A percentile compares a stretch with the other conserved stretches of the same genome.
These are phyloP conservation scores for Mortierella sp. DNA, from an alignment of 371 early-diverging fungal genomes.

Conservation along the genomic window DNA sequence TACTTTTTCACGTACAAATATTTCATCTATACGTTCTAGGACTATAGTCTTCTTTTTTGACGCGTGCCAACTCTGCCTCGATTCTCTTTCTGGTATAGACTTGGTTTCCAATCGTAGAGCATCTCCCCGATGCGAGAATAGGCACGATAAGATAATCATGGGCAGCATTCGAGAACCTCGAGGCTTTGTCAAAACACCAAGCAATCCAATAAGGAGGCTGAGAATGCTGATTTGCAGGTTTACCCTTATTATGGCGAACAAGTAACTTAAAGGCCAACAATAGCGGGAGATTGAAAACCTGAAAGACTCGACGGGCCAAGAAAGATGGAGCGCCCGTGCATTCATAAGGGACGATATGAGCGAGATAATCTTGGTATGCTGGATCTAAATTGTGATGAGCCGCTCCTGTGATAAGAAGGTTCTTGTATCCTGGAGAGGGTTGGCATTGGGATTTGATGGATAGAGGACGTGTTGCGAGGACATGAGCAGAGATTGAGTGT, in stretches of 20 bases:
- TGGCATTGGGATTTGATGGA: conserved; percentile 30
- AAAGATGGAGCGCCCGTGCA: conserved; percentile 18
- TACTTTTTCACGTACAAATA: no score
- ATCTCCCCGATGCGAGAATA: conserved; percentile 44
- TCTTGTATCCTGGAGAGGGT: conserved; percentile 43
- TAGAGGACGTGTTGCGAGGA: conserved; percentile 30
- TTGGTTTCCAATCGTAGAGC: conserved; percentile 4
- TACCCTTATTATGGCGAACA: conserved; percentile 15
- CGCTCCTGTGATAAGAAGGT: conserved; percentile 42
- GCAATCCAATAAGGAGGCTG: conserved; percentile 27
- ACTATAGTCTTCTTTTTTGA: no score
- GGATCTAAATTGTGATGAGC: conserved; percentile 36
- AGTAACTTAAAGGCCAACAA: neutral
- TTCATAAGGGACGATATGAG: conserved; percentile 36
- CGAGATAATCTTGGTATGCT: conserved; percentile 36
- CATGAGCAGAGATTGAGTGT: conserved; percentile 12
- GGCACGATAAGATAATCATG: conserved; percentile 36
- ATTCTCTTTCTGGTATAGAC: conserved; percentile 21
- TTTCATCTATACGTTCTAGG: no score
- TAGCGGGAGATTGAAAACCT: conserved; percentile 12
- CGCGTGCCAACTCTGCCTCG: conserved; percentile 1
- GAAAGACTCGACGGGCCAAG: conserved; percentile 21
- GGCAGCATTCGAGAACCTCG: conserved; percentile 1
- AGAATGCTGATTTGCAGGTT: neutral
- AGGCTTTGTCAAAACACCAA: conserved; percentile 24